Base-by-base conservation (phyloP, 495 filamentous ascomycete genomes). In the Ramalina intermedia region DNA sequence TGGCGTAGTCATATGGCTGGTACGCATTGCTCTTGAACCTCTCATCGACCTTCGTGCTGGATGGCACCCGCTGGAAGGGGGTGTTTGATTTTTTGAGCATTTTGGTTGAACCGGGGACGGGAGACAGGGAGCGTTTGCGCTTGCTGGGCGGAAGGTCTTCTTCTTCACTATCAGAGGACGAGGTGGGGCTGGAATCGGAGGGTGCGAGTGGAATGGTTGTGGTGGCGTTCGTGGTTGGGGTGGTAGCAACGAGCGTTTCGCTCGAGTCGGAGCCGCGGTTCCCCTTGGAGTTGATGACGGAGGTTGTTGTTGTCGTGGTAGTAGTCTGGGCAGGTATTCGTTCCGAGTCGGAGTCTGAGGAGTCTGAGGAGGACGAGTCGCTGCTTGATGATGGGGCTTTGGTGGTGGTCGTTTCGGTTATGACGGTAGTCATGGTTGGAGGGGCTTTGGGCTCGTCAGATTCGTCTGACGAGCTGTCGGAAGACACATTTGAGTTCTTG, bases 1-100 rank as follows among this genome's bases (percentile, higher is more conserved):
- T 80, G 6, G 89, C 88, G 61, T 96, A 99, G 36, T 86, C 86
- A 56, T 94, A 86, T 4, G 78, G 66, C 29, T 83, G 71, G 61
- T 89, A 96, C 4, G 74, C 73, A 66, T 91, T 96, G 21, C 68
- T 73, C 1, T 70, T 61, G 48, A 80, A 72, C 41, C 72, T 63
- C 13, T 75, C 73, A 58, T 88, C 83, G 16, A 66, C 46, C 18
- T 48, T 26, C 20, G 54, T 51, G 49, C 47, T 41, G 35, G 60
- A 16, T 39, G 63, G 54, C 20, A 60, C 23, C 41, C 55, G 41
- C 26, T 61, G 46, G 54, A 65, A 56, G 29, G 52, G 46, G 40
- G 69, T 63, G 40, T 73, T 79, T 33, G 70, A 65, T 56, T 79
- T 72, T 61, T 80, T 80, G 49, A 65, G 64, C 16, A 58, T 43